Evolutionary conservation across 2,329 filamentous ascomycete genomes (phyloP).

Genomic region (Colletotrichum euphorbiae): DNA sequence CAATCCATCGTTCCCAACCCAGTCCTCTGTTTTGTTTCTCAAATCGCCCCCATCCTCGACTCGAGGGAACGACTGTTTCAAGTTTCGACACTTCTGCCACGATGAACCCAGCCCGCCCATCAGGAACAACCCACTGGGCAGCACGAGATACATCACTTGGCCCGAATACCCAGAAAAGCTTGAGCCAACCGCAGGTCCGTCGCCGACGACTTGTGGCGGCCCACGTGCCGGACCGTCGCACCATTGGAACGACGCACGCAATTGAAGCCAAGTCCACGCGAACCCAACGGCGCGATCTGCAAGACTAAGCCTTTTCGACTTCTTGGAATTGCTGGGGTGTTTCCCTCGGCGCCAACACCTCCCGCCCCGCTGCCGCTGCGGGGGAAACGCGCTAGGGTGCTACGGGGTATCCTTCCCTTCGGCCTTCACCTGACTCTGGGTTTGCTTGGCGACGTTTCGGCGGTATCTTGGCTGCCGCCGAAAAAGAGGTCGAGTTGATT

Average conservation of each 20-base stretch:
- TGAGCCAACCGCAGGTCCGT: neutral
- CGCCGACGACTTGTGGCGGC: neutral
- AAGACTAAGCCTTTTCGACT: neutral
- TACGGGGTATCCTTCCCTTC: neutral
- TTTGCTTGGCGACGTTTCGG: slow-evolving; percentile 6
- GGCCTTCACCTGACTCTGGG: slow-evolving; percentile 1
- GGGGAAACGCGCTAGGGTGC: neutral
- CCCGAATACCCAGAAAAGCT: neutral
- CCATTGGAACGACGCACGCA: neutral
- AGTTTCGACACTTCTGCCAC: neutral
- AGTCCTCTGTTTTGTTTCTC: neutral
- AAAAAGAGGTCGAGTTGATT: neutral
- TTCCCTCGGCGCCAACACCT: slow-evolving; percentile 3
- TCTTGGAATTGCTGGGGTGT: slow-evolving; percentile 1
- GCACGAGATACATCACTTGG: neutral
- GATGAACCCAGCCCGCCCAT: neutral
- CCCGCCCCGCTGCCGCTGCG: slow-evolving; percentile 2
- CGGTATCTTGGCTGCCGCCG: neutral
- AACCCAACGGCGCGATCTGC: neutral
- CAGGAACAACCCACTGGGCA: too few species aligned
- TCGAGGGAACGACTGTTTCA: slow-evolving; percentile 10
- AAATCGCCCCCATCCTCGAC: neutral
- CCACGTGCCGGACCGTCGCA: slow-evolving; percentile 1
- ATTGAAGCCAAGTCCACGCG: neutral
- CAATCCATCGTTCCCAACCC: neutral